phyloP scores from a whole-genome alignment of 1,284 basidiomycete genomes.

The Microbotryum lychnidis-dioicae region DNA sequence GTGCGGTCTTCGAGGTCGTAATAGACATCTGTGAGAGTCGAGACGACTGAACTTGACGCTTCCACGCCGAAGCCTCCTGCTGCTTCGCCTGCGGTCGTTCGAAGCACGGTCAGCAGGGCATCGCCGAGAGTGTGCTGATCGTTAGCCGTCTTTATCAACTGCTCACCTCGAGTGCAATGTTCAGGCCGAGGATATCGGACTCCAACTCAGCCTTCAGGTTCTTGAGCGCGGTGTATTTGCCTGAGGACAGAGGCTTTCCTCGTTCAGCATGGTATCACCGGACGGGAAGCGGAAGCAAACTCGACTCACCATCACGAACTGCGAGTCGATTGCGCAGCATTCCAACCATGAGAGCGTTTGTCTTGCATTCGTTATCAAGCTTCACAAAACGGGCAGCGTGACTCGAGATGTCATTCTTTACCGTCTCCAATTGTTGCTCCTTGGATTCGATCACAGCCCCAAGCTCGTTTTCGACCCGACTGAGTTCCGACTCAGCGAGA shows the following conservation, averaged over 20 bases:
- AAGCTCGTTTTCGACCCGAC: background rate
- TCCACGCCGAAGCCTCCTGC: conserved; percentile 25
- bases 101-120: background rate
- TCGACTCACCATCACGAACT: conserved; percentile 22
- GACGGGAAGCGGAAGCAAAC: background rate
- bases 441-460: conserved; percentile 7
- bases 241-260: background rate
- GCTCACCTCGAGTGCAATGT: conserved; percentile 28
- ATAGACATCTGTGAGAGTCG: too few relatives aligned
- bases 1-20: too few relatives aligned
- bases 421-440: conserved; percentile 1
- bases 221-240: conserved; percentile 23
- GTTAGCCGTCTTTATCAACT: background rate
- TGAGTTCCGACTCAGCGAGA: background rate
- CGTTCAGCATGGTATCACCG: background rate
- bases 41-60: conserved; percentile 15
- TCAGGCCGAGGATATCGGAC: conserved; percentile 27
- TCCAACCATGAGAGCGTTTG: conserved; percentile 5
- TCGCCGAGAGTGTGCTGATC: too few relatives aligned
- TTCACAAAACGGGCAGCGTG: background rate
- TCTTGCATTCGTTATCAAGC: conserved; percentile 10
- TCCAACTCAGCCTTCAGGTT: conserved; percentile 24
- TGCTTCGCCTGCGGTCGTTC: conserved; percentile 19
- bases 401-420: background rate
- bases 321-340: conserved; percentile 22